Conservation (phyloP, 2,329 filamentous ascomycete genomes). For the Penicillium nordicum region DNA sequence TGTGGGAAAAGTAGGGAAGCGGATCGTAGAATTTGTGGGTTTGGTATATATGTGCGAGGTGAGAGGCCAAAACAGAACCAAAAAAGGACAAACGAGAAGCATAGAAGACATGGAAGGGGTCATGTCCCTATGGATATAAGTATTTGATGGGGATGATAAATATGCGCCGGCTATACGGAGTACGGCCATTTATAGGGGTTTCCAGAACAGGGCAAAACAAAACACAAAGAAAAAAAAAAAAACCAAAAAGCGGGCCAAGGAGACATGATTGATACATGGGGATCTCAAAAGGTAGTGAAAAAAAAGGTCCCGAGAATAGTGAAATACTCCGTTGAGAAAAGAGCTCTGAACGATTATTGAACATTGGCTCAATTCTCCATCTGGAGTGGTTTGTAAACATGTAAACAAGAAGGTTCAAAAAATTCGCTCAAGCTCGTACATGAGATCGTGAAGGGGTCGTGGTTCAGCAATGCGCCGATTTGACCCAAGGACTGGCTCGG, state of each 20-base stretch:
- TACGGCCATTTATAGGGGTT: conserved; percentile 23
- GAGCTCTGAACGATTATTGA: neutral
- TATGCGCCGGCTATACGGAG: conserved; percentile 22
- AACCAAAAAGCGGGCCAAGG: conserved; percentile 17
- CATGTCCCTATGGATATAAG: conserved; percentile 8
- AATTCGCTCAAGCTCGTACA: conserved; percentile 40
- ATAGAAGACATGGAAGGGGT: conserved; percentile 1
- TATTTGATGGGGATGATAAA: conserved; percentile 15
- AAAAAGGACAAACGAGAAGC: conserved; percentile 5
- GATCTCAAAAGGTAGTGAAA: conserved; percentile 11
- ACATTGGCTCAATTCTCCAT: neutral
- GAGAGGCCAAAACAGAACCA: conserved; percentile 1
- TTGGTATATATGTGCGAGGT: conserved; percentile 24
- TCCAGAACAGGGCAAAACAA: conserved; percentile 13
- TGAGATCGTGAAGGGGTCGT: conserved; percentile 31
- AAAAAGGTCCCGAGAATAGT: conserved; percentile 19
- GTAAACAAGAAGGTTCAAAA: conserved; percentile 29
- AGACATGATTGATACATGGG: conserved; percentile 28
- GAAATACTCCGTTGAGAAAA: conserved; percentile 16
- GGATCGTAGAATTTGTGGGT: conserved; percentile 12
- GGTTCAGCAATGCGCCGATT: conserved; percentile 13
- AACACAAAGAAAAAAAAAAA: conserved; percentile 2
- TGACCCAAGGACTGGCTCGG: conserved; percentile 6
- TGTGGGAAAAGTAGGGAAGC: conserved; percentile 8
- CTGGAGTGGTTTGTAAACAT: conserved; percentile 18